Base-by-base conservation (phyloP, 352 stramenopile genomes). In the Halophytophthora batemanensis region DNA sequence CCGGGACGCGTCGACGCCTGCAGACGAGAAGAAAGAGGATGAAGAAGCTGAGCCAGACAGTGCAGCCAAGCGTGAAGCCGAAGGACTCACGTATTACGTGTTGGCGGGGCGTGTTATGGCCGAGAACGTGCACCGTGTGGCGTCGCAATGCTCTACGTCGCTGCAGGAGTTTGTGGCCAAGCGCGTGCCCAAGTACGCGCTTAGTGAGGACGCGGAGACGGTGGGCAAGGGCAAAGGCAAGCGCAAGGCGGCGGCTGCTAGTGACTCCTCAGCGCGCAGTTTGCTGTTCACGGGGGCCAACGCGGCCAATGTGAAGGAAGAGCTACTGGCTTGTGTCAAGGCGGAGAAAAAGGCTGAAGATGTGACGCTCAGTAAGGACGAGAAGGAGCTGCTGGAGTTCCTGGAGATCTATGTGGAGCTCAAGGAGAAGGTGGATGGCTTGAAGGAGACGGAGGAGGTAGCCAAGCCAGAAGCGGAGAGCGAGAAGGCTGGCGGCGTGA, bases 371-470 rank as follows among this genome's bases (percentile, higher is more conserved):
- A 56, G 66, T n/a, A 62, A 60, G 31, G 49, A 74, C 11, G 55
- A 71, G 13, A 65, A 61, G 28, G 66, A 81, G 47, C 37, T 95
- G 53, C 63, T 95, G 19, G 80, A 95, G 42, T 90, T 86, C 50
- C 46, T 95, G 13, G 82, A 92, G 46, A 93, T 95, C 37, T 93
- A 92, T 63, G 63, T 84, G 21, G 82, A 93, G 57, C 61, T 93
- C 11, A 93, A 90, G 59, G 82, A 93, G 45, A 93, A 93, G 52
- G 82, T 91, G 13, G 82, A 93, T 36, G 71, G 69, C 6, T 84
- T 94, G 25, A 82, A 84, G 43, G 76, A 90, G 37, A 84, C 68
- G 8, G 63, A n/a, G n/a, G n/a, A n/a, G n/a, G n/a, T n/a, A n/a
- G n/a, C n/a, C n/a, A n/a, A n/a, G n/a, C n/a, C n/a, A n/a, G n/a